Conservation (phyloP, 2,329 filamentous ascomycete genomes). For the Anisogramma anomala region DNA sequence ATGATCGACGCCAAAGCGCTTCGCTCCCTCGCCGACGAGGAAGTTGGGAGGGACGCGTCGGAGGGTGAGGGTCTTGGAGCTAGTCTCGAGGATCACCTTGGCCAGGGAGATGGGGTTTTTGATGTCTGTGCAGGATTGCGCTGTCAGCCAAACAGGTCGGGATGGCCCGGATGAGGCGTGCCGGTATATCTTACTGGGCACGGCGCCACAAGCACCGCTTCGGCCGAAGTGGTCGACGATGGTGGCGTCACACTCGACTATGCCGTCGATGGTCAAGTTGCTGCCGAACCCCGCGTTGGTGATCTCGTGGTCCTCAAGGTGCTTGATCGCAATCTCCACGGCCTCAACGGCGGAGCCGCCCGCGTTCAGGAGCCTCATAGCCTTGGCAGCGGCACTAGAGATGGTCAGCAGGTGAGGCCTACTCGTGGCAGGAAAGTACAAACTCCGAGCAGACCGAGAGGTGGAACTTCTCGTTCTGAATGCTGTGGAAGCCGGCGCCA, state of each 20-base stretch:
- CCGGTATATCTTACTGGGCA: slow-evolving; percentile 67
- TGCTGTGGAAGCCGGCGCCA: slow-evolving; percentile 86
- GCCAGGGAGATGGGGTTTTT: slow-evolving; percentile 87
- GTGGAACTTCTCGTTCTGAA: slow-evolving; percentile 73
- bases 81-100: slow-evolving; percentile 67
- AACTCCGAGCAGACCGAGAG: slow-evolving; percentile 82
- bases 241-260: slow-evolving; percentile 89
- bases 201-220: slow-evolving; percentile 86
- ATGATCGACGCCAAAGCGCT: slow-evolving; percentile 71
- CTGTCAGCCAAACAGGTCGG: neutral
- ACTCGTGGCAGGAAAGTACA: slow-evolving; percentile 12
- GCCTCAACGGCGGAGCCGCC: slow-evolving; percentile 78
- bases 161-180: neutral
- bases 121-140: no score
- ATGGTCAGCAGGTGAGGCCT: slow-evolving; percentile 8
- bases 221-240: slow-evolving; percentile 83
- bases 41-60: slow-evolving; percentile 87
- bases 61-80: slow-evolving; percentile 66
- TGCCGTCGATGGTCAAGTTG: slow-evolving; percentile 81
- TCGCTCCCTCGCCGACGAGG: slow-evolving; percentile 74
- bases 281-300: slow-evolving; percentile 96
- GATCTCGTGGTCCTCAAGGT: slow-evolving; percentile 86
- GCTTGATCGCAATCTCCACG: slow-evolving; percentile 75
- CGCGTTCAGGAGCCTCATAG: slow-evolving; percentile 67
- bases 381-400: slow-evolving; percentile 65